Percentiles rank a stretch among this genome's conserved stretches.
Conservation (phyloP, 2,329 filamentous ascomycete species). For the Aspergillus sp. region DNA sequence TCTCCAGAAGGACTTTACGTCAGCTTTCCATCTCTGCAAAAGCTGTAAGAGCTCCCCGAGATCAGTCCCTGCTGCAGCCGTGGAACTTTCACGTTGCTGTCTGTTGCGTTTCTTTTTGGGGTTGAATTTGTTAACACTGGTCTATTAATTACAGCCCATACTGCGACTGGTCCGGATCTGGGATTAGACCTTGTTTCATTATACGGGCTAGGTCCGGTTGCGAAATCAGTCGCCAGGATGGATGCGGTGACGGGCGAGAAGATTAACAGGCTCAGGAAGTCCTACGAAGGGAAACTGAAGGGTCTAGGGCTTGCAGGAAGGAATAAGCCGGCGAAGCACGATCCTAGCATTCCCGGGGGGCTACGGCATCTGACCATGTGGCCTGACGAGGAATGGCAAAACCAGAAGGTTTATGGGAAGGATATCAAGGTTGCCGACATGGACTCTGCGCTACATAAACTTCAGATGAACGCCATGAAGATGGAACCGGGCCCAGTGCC, state of each 20-base stretch:
- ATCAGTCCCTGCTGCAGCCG: constrained; percentile 29
- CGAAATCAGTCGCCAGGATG: constrained; percentile 49
- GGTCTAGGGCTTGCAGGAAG: constrained; percentile 37
- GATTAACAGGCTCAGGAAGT: constrained; percentile 52
- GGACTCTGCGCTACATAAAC: constrained; percentile 32
- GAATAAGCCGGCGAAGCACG: constrained; percentile 40
- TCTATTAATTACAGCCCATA: constrained; percentile 32
- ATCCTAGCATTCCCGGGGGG: constrained; percentile 29
- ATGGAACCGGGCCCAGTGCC: constrained; percentile 38
- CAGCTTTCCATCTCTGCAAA: constrained; percentile 41
- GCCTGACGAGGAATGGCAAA: constrained; percentile 44
- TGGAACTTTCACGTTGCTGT: constrained; percentile 19
- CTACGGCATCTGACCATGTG: constrained; percentile 36
- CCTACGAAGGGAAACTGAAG: constrained; percentile 44
- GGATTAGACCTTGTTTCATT: constrained; percentile 51
- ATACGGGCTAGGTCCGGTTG: constrained; percentile 48
- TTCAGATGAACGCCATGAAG: constrained; percentile 38
- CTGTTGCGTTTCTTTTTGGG: constrained; percentile 17
- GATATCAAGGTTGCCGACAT: constrained; percentile 36
- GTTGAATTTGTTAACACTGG: constrained; percentile 35
- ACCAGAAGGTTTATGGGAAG: constrained; percentile 39
- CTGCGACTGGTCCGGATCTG: constrained; percentile 46
- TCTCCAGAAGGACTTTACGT: constrained; percentile 37
- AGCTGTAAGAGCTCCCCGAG: constrained; percentile 40
- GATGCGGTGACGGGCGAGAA: constrained; percentile 57